phyloP scores from a whole-genome alignment of 2,329 filamentous ascomycete genomes.

The Sclerotinia glacialis region DNA sequence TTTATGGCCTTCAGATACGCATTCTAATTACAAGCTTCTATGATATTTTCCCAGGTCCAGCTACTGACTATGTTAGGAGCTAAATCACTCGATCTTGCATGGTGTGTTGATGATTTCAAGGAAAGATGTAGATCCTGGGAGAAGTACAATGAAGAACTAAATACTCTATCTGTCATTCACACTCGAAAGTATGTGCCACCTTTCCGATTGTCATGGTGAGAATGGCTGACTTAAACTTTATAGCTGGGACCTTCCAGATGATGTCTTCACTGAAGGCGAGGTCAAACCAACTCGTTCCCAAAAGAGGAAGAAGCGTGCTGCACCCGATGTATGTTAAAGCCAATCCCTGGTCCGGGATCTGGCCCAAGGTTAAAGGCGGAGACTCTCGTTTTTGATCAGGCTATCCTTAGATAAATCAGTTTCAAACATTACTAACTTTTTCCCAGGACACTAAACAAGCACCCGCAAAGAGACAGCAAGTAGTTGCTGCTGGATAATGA shows the following conservation, averaged over 20 bases:
- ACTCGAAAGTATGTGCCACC: conserved; percentile 70
- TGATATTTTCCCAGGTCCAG: conserved; percentile 26
- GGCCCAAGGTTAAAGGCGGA: conserved; percentile 21
- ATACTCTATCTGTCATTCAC: conserved; percentile 70
- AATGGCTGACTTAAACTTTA: conserved; percentile 31
- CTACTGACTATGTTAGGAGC: conserved; percentile 50
- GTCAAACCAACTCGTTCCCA: conserved; percentile 52
- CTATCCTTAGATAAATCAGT: conserved; percentile 4
- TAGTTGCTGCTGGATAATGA: conserved; percentile 35
- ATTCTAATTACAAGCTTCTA: conserved; percentile 6
- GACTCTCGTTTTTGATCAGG: conserved; percentile 19
- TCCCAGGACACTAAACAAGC: conserved; percentile 33
- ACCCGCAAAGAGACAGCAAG: conserved; percentile 40
- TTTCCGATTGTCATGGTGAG: not conserved
- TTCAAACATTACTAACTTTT: conserved; percentile 30
- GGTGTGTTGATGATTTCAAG: conserved; percentile 83
- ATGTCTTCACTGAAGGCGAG: conserved; percentile 84
- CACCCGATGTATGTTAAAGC: conserved; percentile 35
- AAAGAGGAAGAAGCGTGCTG: conserved; percentile 39
- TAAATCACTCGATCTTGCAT: conserved; percentile 73
- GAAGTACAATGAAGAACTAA: conserved; percentile 70
- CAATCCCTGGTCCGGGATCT: conserved; percentile 21
- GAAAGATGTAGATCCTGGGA: conserved; percentile 73
- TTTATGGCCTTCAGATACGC: not conserved
- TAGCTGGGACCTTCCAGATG: conserved; percentile 83